These are phyloP conservation scores for Penicillium hordei DNA, from an alignment of 2,329 filamentous ascomycete species.

Conservation along the genomic window DNA sequence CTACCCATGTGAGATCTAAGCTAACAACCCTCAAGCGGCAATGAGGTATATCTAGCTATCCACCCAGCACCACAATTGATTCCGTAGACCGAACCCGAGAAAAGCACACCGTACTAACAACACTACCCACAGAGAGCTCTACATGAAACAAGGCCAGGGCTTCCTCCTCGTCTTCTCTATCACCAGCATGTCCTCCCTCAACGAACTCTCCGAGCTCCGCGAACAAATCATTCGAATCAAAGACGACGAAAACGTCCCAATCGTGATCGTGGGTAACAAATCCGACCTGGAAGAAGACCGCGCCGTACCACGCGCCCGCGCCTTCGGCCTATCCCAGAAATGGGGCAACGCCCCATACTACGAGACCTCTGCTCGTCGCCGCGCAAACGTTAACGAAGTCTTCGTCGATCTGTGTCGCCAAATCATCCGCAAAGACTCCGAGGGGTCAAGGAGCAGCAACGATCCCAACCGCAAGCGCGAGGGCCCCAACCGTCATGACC, in stretches of 20 bases:
- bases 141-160: conserved; percentile 91
- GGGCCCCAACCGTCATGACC: conserved; percentile 34
- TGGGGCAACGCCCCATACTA: conserved; percentile 90
- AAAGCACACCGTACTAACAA: conserved; percentile 24
- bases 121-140: conserved; percentile 62
- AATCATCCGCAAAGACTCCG: conserved; percentile 70
- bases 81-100: background rate
- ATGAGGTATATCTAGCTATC: conserved; percentile 52
- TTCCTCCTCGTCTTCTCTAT: conserved; percentile 93
- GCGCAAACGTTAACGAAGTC: conserved; percentile 86
- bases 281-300: conserved; percentile 85
- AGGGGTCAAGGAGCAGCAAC: conserved; percentile 33
- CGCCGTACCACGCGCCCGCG: conserved; percentile 71
- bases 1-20: background rate
- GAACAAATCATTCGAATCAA: conserved; percentile 92
- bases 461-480: conserved; percentile 37
- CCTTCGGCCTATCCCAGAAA: conserved; percentile 79
- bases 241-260: conserved; percentile 78
- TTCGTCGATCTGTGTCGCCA: conserved; percentile 83
- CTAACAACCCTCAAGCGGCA: conserved; percentile 46
- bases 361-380: conserved; percentile 78
- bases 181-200: conserved; percentile 77
- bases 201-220: conserved; percentile 75
- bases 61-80: background rate
- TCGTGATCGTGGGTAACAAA: conserved; percentile 92